Evolutionary conservation across 345 rosid genomes (phyloP), one percentile per base, ranked within the genome.

Genomic region (Zanthoxylum bungeanum): DNA sequence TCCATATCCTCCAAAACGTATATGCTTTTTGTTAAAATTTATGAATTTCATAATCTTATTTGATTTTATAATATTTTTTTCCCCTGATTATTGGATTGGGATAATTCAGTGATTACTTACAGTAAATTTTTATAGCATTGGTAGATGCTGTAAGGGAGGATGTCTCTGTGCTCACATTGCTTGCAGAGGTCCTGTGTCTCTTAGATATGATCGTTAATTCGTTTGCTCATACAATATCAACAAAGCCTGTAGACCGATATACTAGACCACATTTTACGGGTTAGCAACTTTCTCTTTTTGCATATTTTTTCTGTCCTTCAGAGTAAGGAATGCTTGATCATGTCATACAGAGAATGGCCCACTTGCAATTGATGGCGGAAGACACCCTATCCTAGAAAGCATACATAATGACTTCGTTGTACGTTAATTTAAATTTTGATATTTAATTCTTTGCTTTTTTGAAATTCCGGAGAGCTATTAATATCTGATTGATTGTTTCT

Each of bases 161-260:
- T 71, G 81, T 88, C 42, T 85, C 96, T 27, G 80, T 78, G 69
- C 95, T 94, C 58, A 89, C 93, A n/a, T 77, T 94, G 72, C 93
- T 94, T 70, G 95, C 97, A 11, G 98, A 94, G 83, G 93, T 87
- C 73, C 78, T 94, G 65, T 92, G 98, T 82, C 98, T 94, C 30
- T 81, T 94, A 70, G 98, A 94, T 81, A 85, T 94, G 98, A 85
- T 94, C 75, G 95, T 92, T 34, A 94, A 92, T 84, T 92, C 98
- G 72, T 94, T 94, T 83, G 93, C 98, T 75, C 85, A 90, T 77
- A 80, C 79, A 75, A 87, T 92, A 81, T 94, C 98, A 58, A 90
- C 92, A 64, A 89, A 92, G 87, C 93, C 93, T 52, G 85, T 86
- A 28, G 98, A 92, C 76, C 86, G 85, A 72, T 92, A 92, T 80